These are phyloP conservation scores for Stipa capillata DNA, from an alignment of 176 grass and related monocot genomes.

Conservation along the genomic window DNA sequence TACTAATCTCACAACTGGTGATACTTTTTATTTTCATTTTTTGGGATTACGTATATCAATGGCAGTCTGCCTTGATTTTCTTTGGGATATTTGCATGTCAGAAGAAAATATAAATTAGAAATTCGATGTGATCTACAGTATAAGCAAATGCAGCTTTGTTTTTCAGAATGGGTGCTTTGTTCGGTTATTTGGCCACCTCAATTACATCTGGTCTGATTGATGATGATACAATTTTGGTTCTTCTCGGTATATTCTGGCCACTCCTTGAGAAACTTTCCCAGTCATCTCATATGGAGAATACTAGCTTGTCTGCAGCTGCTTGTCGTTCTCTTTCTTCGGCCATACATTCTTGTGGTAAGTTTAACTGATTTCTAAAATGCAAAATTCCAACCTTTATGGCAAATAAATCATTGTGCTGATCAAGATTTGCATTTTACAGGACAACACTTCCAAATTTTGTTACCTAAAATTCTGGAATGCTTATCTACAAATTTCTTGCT, in stretches of 20 bases:
- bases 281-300: conserved; percentile 83
- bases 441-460: conserved; percentile 53
- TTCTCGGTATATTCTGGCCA: conserved; percentile 85
- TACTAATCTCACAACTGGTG: no score
- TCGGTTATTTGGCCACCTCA: conserved; percentile 54
- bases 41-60: no score
- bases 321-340: conserved; percentile 84
- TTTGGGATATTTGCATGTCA: no score
- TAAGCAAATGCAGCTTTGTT: conserved; percentile 12
- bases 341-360: conserved; percentile 77
- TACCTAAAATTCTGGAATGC: conserved; percentile 80
- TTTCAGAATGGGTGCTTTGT: conserved; percentile 81
- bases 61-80: no score
- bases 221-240: conserved; percentile 58
- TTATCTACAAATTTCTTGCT: conserved; percentile 83
- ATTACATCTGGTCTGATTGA: conserved; percentile 45
- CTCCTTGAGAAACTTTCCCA: conserved; percentile 80
- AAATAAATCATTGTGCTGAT: background rate
- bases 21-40: no score
- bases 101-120: no score
- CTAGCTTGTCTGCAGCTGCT: conserved; percentile 63
- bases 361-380: conserved; percentile 9
- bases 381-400: conserved; percentile 16
- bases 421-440: conserved; percentile 49
- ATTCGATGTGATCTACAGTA: background rate